phyloP scores from a whole-genome alignment of 352 stramenopile species.

The Chrysophaeum taylorii region DNA sequence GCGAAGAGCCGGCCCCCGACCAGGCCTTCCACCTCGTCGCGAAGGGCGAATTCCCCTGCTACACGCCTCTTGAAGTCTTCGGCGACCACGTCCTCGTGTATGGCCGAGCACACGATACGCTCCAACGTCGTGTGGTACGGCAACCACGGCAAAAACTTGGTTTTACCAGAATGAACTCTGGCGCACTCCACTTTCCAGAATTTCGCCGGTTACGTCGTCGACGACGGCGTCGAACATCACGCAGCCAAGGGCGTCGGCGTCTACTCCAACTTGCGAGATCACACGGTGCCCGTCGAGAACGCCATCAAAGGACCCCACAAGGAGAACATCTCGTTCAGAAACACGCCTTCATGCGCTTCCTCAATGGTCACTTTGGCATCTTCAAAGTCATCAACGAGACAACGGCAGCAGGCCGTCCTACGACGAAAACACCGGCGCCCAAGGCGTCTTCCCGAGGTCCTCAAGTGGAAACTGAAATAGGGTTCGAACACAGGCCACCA shows the following conservation, averaged over 20 bases:
- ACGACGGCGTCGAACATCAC: constrained; percentile 31
- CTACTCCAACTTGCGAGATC: constrained; percentile 49
- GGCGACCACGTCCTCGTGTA: constrained; percentile 45
- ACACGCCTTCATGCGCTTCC: constrained; percentile 12
- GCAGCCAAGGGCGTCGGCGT: constrained; percentile 35
- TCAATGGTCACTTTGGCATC: constrained; percentile 16
- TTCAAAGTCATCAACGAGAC: neutral
- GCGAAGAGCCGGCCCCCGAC: constrained; percentile 12
- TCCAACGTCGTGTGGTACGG: constrained; percentile 49
- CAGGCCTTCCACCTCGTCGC: constrained; percentile 13
- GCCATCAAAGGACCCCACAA: neutral
- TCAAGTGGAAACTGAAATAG: too few relatives aligned
- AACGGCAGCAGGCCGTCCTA: too few relatives aligned
- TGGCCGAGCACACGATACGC: constrained; percentile 48
- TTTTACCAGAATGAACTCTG: constrained; percentile 25
- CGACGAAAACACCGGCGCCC: too few relatives aligned
- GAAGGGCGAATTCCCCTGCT: constrained; percentile 33
- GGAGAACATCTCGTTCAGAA: constrained; percentile 1
- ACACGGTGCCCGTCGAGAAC: constrained; percentile 12
- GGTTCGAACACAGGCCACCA: too few relatives aligned
- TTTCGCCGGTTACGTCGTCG: constrained; percentile 16
- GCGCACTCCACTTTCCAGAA: neutral
- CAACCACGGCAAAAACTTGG: constrained; percentile 20
- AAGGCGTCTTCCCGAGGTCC: too few relatives aligned
- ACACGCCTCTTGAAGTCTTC: constrained; percentile 42